A percentile compares a stretch with the other conserved stretches of the same genome.
Evolutionary conservation across 2,329 filamentous ascomycete species (phyloP).

Genomic region (Aspergillus spinulosporus): DNA sequence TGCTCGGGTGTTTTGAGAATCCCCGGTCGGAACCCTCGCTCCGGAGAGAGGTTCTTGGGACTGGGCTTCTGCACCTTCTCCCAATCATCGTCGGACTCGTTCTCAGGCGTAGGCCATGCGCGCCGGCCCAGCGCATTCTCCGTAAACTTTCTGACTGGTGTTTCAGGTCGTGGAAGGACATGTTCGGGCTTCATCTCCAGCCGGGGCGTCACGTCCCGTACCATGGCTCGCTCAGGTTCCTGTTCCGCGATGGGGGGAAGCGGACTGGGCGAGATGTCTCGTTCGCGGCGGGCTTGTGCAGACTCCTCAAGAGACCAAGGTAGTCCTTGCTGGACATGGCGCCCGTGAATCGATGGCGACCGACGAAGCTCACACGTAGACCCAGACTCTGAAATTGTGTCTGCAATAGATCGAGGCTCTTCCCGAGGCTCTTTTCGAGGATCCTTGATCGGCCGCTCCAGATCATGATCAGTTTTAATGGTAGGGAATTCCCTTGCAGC

Average conservation of each 20-base stretch:
- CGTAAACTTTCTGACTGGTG: conserved; percentile 35
- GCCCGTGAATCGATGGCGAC: conserved; percentile 41
- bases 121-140: conserved; percentile 36
- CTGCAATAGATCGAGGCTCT: neutral
- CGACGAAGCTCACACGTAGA: conserved; percentile 33
- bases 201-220: conserved; percentile 31
- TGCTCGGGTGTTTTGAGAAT: conserved; percentile 38
- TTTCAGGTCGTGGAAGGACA: conserved; percentile 34
- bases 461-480: neutral
- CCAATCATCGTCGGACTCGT: conserved; percentile 22
- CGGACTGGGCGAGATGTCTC: conserved; percentile 39
- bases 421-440: neutral
- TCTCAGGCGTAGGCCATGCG: conserved; percentile 32
- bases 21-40: conserved; percentile 31
- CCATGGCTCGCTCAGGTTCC: conserved; percentile 47
- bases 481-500: neutral
- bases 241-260: conserved; percentile 57
- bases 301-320: conserved; percentile 35
- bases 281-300: conserved; percentile 23
- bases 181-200: conserved; percentile 46
- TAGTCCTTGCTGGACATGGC: conserved; percentile 29
- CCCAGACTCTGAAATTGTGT: conserved; percentile 11
- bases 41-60: conserved; percentile 2
- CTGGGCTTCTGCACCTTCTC: conserved; percentile 32
- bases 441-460: neutral